Base-by-base conservation (phyloP, 2,329 filamentous ascomycete genomes). In the Huntiella bhutanensis region DNA sequence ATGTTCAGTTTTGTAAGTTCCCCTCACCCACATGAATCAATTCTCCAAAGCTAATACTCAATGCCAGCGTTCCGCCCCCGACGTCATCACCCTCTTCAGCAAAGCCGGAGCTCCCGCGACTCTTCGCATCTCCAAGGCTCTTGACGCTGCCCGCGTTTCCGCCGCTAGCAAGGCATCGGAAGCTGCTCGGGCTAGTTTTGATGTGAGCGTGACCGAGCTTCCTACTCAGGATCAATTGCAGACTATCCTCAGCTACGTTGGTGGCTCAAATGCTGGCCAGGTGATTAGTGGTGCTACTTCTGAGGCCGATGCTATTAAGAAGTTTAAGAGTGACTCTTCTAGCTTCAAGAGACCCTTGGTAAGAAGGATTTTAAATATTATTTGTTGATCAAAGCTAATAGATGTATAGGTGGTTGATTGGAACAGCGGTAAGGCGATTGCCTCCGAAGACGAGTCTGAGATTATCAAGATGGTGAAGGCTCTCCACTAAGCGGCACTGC, bases 71-170 rank as follows among this genome's bases (percentile, higher is more conserved):
- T 37, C 11, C 37, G 28, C 80, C 54, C 73, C 83, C 62, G 87
- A 96, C 68, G 83, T 93, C 54, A 76, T 96, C 60, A 96, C 88
- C 51, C 79, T 98, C 68, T 98, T 96, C 71, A 87, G 95, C 73
- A 82, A 83, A 62, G 75, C 88, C 49, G 72, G 70, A 55, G 73
- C 74, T 46, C 73, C 80, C 16, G 70, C 80, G 52, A 95, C 87
- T 3, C 68, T 75, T 43, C 76, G 80, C 50, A 80, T 81, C 32
- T 74, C 80, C 51, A 79, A 74, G 37, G 65, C 93, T 45, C 74
- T 96, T 51, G 78, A 80, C 41, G 75, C 75, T 41, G 77, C 83
- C 10, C 59, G 66, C 8, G 76, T 86, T 60, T 72, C 69, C 40
- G 63, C 71, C 37, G 54, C 60, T 22, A 41, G 39, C 32, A 44